Percentiles rank a stretch among this genome's conserved stretches.
Evolutionary conservation across 1,284 basidiomycete species (phyloP).

Genomic region (Tilletia indica): DNA sequence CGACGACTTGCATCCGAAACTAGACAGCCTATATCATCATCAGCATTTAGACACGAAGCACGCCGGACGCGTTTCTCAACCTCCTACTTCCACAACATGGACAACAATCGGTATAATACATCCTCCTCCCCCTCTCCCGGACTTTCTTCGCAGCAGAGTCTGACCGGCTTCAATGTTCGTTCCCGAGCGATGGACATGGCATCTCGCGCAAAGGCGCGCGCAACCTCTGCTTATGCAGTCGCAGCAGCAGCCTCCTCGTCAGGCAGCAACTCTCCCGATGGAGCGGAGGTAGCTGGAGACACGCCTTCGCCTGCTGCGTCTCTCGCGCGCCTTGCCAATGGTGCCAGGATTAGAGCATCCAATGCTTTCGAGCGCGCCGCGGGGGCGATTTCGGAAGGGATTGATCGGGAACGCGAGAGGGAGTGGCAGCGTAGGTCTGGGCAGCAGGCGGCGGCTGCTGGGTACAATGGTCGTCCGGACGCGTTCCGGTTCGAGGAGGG

Average conservation of each 20-base stretch:
- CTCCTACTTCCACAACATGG: too few relatives aligned
- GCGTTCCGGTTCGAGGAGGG: too few relatives aligned
- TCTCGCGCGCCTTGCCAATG: neutral
- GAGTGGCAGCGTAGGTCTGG: neutral
- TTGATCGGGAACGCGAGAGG: neutral
- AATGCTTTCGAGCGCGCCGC: slow-evolving; percentile 2
- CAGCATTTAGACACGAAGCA: too few relatives aligned
- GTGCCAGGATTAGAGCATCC: neutral
- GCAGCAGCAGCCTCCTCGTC: neutral
- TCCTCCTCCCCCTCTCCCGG: too few relatives aligned
- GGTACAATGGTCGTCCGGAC: too few relatives aligned
- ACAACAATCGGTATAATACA: too few relatives aligned
- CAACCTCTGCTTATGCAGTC: neutral
- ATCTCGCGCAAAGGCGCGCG: neutral
- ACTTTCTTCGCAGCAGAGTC: neutral
- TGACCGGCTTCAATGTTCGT: slow-evolving; percentile 6
- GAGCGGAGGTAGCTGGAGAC: neutral
- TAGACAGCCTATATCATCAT: too few relatives aligned
- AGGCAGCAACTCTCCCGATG: neutral
- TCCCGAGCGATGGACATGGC: slow-evolving; percentile 7
- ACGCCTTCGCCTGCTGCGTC: neutral
- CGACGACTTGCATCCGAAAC: too few relatives aligned
- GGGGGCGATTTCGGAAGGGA: neutral
- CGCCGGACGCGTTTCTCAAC: too few relatives aligned
- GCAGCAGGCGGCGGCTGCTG: too few relatives aligned